Evolutionary conservation across 257 asterid species (phyloP), one percentile per base, ranked within the genome.

Genomic region (Solanum etuberosum): DNA sequence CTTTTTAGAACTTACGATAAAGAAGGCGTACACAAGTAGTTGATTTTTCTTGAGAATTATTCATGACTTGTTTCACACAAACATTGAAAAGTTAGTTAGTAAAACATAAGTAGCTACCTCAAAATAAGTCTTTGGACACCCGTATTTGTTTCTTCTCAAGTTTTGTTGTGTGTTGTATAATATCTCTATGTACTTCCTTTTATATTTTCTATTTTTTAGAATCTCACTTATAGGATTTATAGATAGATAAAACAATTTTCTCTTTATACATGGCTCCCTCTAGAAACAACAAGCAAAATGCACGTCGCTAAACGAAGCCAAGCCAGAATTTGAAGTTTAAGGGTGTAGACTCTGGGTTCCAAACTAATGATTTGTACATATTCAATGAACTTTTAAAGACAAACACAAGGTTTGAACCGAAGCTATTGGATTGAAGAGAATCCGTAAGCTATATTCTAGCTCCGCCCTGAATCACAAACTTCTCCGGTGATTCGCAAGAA

Each of bases 341-440:
- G 2, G 38, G 12, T 68, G 23, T 0, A 18, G 0, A 29, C 31
- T 29, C 5, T 6, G 11, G 0, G 0, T 68, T 68, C 23, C 6
- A 68, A 29, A 29, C 23, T 14, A 29, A 68, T 68, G 5, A 15
- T 5, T 7, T 31, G 10, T 29, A 68, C 76, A 68, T 68, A 68
- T 68, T 29, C 63, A 54, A 54, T 68, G 0, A 68, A 29, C 8
- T 68, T 29, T 29, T 65, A 25, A 65, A 25, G 5, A 65, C 0
- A 25, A 65, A 65, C 0, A 65, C 0, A 65, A 12, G 4, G 35
- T 65, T 25, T 15, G 23, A 68, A 68, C 3, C 38, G 5, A 68
- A 14, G 38, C 0, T 29, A 68, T 3, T 68, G 23, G 0, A 15
- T 68, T 29, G 6, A 18, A 29, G 0, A 11, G 1, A 68, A 68